These are phyloP conservation scores for Polymyxa betae DNA, from an alignment of 208 protist genomes.

Conservation along the genomic window DNA sequence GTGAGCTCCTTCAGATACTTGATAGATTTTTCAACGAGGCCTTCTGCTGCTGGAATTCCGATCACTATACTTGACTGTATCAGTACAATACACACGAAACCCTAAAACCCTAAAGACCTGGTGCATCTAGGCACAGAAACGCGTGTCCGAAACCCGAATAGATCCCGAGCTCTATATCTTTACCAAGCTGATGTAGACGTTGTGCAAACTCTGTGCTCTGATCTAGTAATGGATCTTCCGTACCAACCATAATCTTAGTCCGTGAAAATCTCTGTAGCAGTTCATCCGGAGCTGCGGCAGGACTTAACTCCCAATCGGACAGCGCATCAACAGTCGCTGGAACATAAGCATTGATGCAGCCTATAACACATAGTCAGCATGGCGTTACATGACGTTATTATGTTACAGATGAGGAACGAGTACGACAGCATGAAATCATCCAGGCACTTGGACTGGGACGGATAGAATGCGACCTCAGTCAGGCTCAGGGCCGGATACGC, in stretches of 20 bases:
- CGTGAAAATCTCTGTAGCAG: background rate
- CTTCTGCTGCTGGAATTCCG: no score
- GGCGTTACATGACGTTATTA: no score
- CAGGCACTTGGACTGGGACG: background rate
- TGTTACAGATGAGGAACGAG: background rate
- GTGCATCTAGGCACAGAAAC: no score
- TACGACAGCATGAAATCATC: background rate
- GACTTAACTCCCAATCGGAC: background rate
- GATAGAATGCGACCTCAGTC: background rate
- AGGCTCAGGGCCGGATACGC: background rate
- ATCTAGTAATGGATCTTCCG: background rate
- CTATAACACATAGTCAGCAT: no score
- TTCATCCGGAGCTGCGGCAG: background rate
- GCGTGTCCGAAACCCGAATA: background rate
- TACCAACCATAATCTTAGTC: background rate
- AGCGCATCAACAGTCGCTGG: background rate
- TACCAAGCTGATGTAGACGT: background rate
- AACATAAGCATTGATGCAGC: background rate
- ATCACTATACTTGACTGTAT: no score
- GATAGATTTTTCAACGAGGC: no score
- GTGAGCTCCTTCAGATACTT: no score
- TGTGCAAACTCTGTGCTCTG: background rate
- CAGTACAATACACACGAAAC: no score
- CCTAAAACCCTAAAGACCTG: no score
- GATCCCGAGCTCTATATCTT: background rate